Evolutionary conservation across 2,329 filamentous ascomycete species (phyloP).

Genomic region (Lasiodiplodia hormozganensis): DNA sequence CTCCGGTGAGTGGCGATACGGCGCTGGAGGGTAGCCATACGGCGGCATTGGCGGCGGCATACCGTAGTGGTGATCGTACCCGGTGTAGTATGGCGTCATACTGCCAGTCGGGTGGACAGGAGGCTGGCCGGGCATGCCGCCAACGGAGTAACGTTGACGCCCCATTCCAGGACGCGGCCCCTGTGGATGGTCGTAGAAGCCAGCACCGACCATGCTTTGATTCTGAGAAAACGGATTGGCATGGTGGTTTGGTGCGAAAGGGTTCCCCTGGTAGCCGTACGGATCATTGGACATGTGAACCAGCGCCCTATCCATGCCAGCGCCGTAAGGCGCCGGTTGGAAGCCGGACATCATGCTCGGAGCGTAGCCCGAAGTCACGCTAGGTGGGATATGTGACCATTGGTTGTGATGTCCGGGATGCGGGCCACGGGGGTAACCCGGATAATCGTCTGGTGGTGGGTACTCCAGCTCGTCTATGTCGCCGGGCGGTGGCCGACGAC

Average conservation of each 20-base stretch:
- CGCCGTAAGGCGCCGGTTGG: constrained; percentile 39
- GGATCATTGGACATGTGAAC: constrained; percentile 47
- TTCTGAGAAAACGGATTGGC: constrained; percentile 32
- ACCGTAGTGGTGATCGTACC: constrained; percentile 17
- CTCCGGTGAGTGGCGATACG: background rate
- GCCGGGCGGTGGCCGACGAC: constrained; percentile 40
- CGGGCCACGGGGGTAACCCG: constrained; percentile 46
- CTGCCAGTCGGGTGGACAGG: constrained; percentile 14
- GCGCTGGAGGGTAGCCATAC: constrained; percentile 13
- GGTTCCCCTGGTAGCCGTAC: constrained; percentile 47
- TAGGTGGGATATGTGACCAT: constrained; percentile 47
- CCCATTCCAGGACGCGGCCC: constrained; percentile 34
- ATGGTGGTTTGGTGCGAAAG: constrained; percentile 42
- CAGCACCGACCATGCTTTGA: constrained; percentile 36
- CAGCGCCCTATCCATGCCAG: constrained; percentile 36
- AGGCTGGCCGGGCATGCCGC: constrained; percentile 21
- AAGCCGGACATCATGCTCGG: constrained; percentile 47
- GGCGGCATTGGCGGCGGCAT: constrained; percentile 24
- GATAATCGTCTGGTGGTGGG: constrained; percentile 55
- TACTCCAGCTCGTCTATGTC: constrained; percentile 52
- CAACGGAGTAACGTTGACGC: constrained; percentile 23
- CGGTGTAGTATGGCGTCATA: constrained; percentile 26
- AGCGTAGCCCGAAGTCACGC: constrained; percentile 44
- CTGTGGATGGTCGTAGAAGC: constrained; percentile 41
- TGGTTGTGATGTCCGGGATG: constrained; percentile 43